A percentile compares a stretch with the other conserved stretches of the same genome.
phyloP scores from a whole-genome alignment of 2,329 filamentous ascomycete species.

The Chrysoporthe puriensis region DNA sequence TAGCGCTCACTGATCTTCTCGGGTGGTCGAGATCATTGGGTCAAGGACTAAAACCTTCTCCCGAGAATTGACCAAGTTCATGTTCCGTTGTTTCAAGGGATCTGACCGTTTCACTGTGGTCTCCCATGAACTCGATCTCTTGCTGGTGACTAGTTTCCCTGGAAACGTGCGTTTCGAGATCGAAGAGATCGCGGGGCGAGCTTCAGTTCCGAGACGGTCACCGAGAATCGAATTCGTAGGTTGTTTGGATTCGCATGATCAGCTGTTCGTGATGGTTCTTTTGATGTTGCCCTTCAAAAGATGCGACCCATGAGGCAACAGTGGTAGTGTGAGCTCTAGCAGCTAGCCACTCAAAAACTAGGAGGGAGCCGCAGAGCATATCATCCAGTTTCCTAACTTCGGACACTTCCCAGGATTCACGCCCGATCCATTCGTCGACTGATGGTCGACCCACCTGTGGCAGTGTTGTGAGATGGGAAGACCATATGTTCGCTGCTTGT shows the following conservation, averaged over 20 bases:
- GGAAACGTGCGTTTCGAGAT: not conserved
- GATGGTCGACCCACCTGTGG: not conserved
- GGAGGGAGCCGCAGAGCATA: not conserved
- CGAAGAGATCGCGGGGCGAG: not conserved
- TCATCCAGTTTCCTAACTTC: not conserved
- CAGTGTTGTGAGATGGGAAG: not conserved
- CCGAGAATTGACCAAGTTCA: not conserved
- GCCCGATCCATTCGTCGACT: not conserved
- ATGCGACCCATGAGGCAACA: not conserved
- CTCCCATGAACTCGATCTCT: not conserved
- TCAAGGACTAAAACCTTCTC: not conserved
- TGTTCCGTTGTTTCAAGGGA: constrained; percentile 23
- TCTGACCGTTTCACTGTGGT: constrained; percentile 17
- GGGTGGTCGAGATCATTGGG: not conserved
- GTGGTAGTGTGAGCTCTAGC: not conserved
- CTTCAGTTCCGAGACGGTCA: constrained; percentile 1
- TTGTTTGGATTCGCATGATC: constrained; percentile 17
- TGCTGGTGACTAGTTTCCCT: not conserved
- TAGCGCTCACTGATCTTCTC: not conserved
- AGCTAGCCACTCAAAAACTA: not conserved
- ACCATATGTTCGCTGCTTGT: not conserved
- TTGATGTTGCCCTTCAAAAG: not conserved
- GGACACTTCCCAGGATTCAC: not conserved
- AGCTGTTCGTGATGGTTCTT: constrained; percentile 2
- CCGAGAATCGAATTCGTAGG: constrained; percentile 5